Percentiles rank a stretch among this genome's conserved stretches.
Evolutionary conservation across 2,329 filamentous ascomycete genomes (phyloP).

Genomic region (Diaporthe australafricana): DNA sequence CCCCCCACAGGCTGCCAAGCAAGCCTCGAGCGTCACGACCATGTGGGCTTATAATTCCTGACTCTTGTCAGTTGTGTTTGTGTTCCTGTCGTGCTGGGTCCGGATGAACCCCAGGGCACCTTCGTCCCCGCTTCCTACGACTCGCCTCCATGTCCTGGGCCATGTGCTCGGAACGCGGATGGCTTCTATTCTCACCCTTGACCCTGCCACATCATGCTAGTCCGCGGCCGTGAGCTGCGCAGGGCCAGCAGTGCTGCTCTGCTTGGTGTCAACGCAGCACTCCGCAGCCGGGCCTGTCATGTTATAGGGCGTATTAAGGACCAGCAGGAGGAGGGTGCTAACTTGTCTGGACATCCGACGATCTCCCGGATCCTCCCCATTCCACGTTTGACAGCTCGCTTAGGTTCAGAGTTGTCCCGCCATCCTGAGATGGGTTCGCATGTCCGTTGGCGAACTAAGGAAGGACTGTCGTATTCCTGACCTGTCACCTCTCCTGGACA

Average conservation of each 20-base stretch:
- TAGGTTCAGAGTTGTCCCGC: constrained; percentile 10
- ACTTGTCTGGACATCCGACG: constrained; percentile 18
- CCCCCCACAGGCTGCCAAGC: constrained; percentile 7
- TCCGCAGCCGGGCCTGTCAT: not conserved
- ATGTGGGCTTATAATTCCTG: constrained; percentile 9
- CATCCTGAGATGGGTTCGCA: not conserved
- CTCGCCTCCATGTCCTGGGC: constrained; percentile 1
- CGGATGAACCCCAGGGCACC: constrained; percentile 12
- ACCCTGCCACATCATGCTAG: constrained; percentile 12
- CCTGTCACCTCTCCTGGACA: not conserved
- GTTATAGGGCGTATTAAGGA: constrained; percentile 25
- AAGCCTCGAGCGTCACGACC: not conserved
- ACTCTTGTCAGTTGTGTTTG: not conserved
- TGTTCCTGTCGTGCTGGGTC: constrained; percentile 8
- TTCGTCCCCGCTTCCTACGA: constrained; percentile 7
- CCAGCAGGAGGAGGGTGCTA: not conserved
- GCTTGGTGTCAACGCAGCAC: not conserved
- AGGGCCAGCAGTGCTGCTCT: not conserved
- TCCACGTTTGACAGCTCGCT: constrained; percentile 33
- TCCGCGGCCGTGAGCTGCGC: not conserved
- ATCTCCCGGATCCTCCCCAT: constrained; percentile 22
- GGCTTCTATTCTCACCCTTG: not conserved
- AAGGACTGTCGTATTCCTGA: not conserved
- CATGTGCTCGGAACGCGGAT: constrained; percentile 4
- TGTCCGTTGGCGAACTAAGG: not conserved